A percentile compares a stretch with the other conserved stretches of the same genome.
phyloP scores from a whole-genome alignment of 176 grass and related monocot species.

The Bromus sterilis region DNA sequence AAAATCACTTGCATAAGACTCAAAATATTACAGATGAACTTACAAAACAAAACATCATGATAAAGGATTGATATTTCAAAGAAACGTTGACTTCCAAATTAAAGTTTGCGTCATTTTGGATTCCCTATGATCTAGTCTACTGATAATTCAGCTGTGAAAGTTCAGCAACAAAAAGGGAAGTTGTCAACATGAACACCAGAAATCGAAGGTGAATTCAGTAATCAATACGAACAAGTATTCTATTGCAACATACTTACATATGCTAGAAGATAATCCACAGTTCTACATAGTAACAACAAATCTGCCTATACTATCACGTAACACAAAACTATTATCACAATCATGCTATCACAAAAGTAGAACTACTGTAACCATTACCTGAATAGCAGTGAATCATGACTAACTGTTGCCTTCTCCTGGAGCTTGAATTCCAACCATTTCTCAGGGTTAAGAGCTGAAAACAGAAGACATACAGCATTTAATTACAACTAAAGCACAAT shows the following conservation, averaged over 20 bases:
- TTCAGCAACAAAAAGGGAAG: neutral
- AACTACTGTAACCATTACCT: conserved; percentile 36
- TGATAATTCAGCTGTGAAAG: neutral
- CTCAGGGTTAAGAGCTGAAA: conserved; percentile 89
- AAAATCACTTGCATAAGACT: conserved; percentile 20
- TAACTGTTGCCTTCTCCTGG: conserved; percentile 83
- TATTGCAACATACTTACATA: neutral
- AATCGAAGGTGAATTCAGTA: neutral
- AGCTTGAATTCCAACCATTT: conserved; percentile 97
- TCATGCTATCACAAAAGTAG: neutral
- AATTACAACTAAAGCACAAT: neutral
- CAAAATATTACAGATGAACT: neutral
- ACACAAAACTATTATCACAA: neutral
- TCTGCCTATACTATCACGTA: neutral
- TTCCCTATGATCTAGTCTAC: neutral
- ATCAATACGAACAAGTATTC: neutral
- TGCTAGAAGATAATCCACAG: conserved; percentile 7
- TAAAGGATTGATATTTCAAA: neutral
- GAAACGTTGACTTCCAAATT: neutral
- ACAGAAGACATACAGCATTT: neutral
- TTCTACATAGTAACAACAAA: neutral
- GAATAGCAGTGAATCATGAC: conserved; percentile 78
- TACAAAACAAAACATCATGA: neutral
- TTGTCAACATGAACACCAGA: neutral
- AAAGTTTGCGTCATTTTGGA: neutral